Evolutionary conservation across 2,329 filamentous ascomycete genomes (phyloP).

Genomic region (Nigrospora oryzae): DNA sequence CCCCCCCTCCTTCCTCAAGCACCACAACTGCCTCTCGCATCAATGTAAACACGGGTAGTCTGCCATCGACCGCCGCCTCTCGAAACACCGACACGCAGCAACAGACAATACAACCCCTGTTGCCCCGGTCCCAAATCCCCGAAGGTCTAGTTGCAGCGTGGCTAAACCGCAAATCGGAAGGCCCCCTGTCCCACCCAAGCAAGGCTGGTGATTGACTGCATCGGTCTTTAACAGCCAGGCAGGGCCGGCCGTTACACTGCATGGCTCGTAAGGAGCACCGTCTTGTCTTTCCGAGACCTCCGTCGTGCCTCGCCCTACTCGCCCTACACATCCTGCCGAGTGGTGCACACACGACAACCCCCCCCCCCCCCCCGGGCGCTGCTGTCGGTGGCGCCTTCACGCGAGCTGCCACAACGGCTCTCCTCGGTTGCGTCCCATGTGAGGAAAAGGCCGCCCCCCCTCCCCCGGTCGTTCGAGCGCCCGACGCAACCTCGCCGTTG

Average conservation of each 20-base stretch:
- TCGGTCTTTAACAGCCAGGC: not conserved
- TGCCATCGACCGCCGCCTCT: not conserved
- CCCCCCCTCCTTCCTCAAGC: too few species aligned
- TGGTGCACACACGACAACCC: not conserved
- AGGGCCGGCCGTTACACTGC: conserved; percentile 1
- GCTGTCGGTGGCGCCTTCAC: not conserved
- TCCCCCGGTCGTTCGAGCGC: too few species aligned
- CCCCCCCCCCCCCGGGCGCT: not conserved
- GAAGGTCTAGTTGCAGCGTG: not conserved
- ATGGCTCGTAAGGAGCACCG: not conserved
- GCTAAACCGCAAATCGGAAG: not conserved
- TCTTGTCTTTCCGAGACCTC: not conserved
- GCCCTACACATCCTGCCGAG: not conserved
- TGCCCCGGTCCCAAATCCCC: not conserved
- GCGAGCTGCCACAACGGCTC: not conserved
- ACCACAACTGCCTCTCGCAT: too few species aligned
- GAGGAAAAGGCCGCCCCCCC: too few species aligned
- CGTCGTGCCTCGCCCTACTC: not conserved
- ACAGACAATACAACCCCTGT: not conserved
- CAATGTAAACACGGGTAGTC: too few species aligned
- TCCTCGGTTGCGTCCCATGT: too few species aligned
- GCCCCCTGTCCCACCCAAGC: not conserved
- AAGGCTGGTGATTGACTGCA: not conserved
- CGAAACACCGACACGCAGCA: not conserved
- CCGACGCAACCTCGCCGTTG: too few species aligned